phyloP scores from a whole-genome alignment of 75 land plant species.

The Chamaecyparis obtusa region DNA sequence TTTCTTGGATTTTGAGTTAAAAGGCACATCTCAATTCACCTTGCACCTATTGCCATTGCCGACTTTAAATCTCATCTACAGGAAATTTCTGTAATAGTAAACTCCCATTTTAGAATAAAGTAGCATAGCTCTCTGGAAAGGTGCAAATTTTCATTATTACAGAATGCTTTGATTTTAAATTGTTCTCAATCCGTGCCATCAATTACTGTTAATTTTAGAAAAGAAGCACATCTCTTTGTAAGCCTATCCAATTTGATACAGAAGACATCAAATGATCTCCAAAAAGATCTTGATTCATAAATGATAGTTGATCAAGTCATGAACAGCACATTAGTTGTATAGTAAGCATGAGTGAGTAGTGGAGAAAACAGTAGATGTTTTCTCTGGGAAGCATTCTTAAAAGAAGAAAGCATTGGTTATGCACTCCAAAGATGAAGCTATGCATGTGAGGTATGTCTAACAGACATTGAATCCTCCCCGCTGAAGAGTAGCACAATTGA shows the following conservation, averaged over 20 bases:
- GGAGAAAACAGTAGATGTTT: not conserved
- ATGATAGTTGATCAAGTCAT: not conserved
- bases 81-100: not conserved
- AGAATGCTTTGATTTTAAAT: not conserved
- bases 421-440: not conserved
- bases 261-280: not conserved
- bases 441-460: not conserved
- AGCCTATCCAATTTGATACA: not conserved
- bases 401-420: not conserved
- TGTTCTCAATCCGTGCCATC: not conserved
- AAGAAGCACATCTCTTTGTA: not conserved
- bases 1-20: not conserved
- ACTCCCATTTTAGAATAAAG: not conserved
- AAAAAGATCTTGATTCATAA: not conserved
- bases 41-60: not conserved
- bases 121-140: not conserved
- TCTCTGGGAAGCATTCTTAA: not conserved
- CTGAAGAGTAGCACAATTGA: not conserved
- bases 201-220: not conserved
- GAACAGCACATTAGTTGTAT: not conserved
- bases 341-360: not conserved
- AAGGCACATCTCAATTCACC: not conserved
- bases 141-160: not conserved
- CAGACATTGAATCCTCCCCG: not conserved
- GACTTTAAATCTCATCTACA: not conserved